These are phyloP conservation scores for Vanderwaltozyma polyspora DNA, from an alignment of 805 yeast genomes.

Conservation along the genomic window DNA sequence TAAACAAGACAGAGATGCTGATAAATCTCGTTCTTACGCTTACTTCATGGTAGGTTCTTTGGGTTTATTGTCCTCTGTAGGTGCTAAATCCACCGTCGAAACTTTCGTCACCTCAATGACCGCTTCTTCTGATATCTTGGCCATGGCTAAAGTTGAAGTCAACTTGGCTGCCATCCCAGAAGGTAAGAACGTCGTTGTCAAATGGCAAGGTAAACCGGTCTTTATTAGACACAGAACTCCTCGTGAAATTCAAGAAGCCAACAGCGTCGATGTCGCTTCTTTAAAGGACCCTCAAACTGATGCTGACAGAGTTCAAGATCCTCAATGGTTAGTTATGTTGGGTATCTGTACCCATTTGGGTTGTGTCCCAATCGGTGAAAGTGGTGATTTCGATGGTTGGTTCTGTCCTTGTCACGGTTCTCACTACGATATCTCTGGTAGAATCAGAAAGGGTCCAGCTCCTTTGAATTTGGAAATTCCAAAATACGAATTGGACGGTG, in stretches of 20 bases:
- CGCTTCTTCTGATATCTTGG: constrained; percentile 97
- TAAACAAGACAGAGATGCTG: constrained; percentile 58
- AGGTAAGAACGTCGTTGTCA: constrained; percentile 95
- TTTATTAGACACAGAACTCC: constrained; percentile 97
- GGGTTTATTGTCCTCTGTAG: constrained; percentile 83
- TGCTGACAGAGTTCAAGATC: constrained; percentile 86
- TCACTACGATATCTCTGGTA: constrained; percentile 98
- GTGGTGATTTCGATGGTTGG: constrained; percentile 99
- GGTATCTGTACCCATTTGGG: constrained; percentile 99
- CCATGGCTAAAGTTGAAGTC: constrained; percentile 98
- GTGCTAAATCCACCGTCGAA: constrained; percentile 93
- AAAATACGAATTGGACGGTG: constrained; percentile 74
- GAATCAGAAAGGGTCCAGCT: constrained; percentile 99
- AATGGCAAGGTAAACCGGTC: constrained; percentile 99
- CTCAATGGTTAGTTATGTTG: constrained; percentile 97
- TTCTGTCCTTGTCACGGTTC: constrained; percentile 99
- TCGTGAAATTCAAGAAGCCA: constrained; percentile 90
- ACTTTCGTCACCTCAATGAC: constrained; percentile 86
- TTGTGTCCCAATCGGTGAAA: constrained; percentile 99
- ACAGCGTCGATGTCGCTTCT: constrained; percentile 57
- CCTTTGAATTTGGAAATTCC: constrained; percentile 98
- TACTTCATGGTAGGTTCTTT: constrained; percentile 97
- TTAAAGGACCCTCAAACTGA: constrained; percentile 95
- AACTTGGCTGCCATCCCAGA: constrained; percentile 87
- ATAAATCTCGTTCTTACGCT: constrained; percentile 73